Base-by-base conservation (phyloP, 768 basidiomycete genomes). In the Mrakia frigida region DNA sequence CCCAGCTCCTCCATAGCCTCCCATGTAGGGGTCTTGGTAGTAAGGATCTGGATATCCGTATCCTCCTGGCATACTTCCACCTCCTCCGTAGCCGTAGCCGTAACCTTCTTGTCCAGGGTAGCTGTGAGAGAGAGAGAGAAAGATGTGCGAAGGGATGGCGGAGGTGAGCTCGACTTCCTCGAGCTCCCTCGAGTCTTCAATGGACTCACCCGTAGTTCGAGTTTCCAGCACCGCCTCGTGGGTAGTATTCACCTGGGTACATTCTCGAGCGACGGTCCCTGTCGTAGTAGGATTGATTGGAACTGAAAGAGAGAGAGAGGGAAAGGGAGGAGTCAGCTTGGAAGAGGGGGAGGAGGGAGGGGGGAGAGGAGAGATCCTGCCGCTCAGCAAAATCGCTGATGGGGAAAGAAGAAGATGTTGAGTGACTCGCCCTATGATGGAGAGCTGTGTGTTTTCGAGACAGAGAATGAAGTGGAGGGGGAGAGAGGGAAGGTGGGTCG, bases 231-330 rank as follows among this genome's bases (percentile, higher is more conserved):
- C 63, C 63, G 39, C 35, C 65, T 37, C 65, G 25, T 11, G 35
- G 35, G n/a, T 39, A 68, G 63, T 67, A 63, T 35, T 31, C 35
- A 13, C 21, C 11, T 33, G 35, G 23, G 39, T 39, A 68, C 65
- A 68, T 68, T 39, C 65, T 68, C 35, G 39, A 68, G 65, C 39
- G 65, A 39, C 25, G 35, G 65, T 65, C 63, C 21, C 63, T 31
- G 63, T 41, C 37, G 65, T 68, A 43, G 35, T 37, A 68, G 65
- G 63, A 67, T 13, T 68, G 65, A 39, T 41, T 68, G 35, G 65
- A 68, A 39, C 65, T 68, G 37, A 43, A 41, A 14, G 65, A 6
- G 25, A 39, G 18, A n/a, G n/a, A 11, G 13, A 39, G 65, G 18
- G 33, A 16, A 31, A 21, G 63, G 63, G 23, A 18, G 63, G 63